phyloP scores from a whole-genome alignment of 225 moss, liverwort and hornwort species.

The Rhytidiadelphus loreus region DNA sequence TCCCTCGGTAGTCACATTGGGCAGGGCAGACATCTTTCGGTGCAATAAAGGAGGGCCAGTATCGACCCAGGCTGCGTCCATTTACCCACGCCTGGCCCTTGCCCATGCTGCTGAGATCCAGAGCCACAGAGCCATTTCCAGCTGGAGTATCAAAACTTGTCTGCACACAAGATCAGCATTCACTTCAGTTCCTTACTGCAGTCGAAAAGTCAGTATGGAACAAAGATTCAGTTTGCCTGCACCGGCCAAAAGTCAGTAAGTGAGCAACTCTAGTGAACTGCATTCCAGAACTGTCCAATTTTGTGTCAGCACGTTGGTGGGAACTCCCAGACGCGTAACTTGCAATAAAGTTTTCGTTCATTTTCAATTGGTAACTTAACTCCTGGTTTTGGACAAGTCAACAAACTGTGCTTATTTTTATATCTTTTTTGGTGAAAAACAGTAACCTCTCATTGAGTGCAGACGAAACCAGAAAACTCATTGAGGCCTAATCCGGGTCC shows the following conservation, averaged over 20 bases:
- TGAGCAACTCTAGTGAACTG: not conserved
- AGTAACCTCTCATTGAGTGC: not conserved
- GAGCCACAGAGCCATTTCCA: slow-evolving; percentile 41
- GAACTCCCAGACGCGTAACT: not conserved
- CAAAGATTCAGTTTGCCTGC: not conserved
- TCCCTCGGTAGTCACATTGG: slow-evolving; percentile 61
- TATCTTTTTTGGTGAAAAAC: not conserved
- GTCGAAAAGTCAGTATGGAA: not conserved
- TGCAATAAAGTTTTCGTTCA: not conserved
- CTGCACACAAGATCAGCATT: slow-evolving; percentile 13
- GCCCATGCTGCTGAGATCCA: slow-evolving; percentile 76
- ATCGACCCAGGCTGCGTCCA: slow-evolving; percentile 60
- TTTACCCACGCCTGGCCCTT: slow-evolving; percentile 89
- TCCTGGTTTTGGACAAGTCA: not conserved
- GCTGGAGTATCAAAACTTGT: slow-evolving; percentile 56
- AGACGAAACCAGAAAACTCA: not conserved
- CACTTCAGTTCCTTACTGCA: not conserved
- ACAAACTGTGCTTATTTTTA: not conserved
- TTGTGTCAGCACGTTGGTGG: not conserved
- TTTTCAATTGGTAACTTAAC: not conserved
- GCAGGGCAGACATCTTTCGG: slow-evolving; percentile 10
- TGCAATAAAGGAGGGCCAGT: slow-evolving; percentile 43
- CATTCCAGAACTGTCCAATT: not conserved
- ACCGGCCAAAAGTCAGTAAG: not conserved
- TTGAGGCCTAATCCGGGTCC: too few relatives aligned